phyloP scores from a whole-genome alignment of 2,329 filamentous ascomycete genomes.

The Colletotrichum tamarilloi region DNA sequence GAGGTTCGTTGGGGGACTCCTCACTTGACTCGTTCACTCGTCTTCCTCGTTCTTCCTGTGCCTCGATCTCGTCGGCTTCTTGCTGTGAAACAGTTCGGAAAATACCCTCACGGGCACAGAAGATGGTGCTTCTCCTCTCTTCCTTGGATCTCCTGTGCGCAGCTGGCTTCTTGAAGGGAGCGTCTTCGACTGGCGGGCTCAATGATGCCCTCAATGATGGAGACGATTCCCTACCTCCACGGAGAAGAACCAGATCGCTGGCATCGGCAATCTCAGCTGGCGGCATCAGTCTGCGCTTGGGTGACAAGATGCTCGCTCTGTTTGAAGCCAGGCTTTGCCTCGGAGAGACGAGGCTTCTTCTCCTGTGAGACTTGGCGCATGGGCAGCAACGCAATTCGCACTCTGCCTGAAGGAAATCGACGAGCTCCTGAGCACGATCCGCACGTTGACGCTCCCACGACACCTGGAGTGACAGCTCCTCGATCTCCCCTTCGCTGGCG shows the following conservation, averaged over 20 bases:
- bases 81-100: conserved; percentile 70
- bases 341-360: conserved; percentile 45
- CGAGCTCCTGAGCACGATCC: conserved; percentile 75
- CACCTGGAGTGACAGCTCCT: conserved; percentile 63
- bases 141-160: conserved; percentile 44
- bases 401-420: conserved; percentile 82
- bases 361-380: conserved; percentile 58
- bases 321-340: conserved; percentile 49
- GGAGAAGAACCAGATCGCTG: conserved; percentile 55
- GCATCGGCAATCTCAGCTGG: conserved; percentile 52
- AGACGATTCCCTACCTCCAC: conserved; percentile 39
- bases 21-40: conserved; percentile 32
- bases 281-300: conserved; percentile 50
- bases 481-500: conserved; percentile 67
- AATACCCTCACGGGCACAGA: conserved; percentile 71
- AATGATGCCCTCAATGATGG: conserved; percentile 43
- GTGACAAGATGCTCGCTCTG: conserved; percentile 45
- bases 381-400: conserved; percentile 76
- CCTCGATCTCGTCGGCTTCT: conserved; percentile 58
- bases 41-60: conserved; percentile 41
- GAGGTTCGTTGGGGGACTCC: conserved; percentile 41
- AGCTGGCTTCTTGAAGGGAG: conserved; percentile 35
- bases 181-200: conserved; percentile 40
- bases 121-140: conserved; percentile 63
- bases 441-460: conserved; percentile 72